A percentile compares a stretch with the other conserved stretches of the same genome.
Conservation (phyloP, 768 basidiomycete genomes). For the Leccinellum rugosiceps region DNA sequence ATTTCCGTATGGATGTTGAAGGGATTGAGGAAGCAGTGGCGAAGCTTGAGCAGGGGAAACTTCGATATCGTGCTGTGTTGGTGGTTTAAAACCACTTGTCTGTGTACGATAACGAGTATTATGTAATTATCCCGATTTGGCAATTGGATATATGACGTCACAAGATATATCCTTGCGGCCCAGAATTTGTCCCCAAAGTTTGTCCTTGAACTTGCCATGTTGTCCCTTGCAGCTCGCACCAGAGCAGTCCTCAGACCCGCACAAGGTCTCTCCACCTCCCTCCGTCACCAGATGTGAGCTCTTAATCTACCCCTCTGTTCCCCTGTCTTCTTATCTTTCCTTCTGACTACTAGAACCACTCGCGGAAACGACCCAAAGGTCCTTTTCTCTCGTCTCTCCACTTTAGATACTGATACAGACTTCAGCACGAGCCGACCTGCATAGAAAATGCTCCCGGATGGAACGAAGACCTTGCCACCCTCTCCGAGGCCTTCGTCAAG, state of each 20-base stretch:
- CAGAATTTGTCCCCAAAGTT: not conserved
- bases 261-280: not conserved
- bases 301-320: not conserved
- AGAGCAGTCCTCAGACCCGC: not conserved
- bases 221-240: slow-evolving; percentile 3
- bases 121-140: not conserved
- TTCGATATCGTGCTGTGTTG: slow-evolving; percentile 34
- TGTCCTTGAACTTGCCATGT: slow-evolving; percentile 9
- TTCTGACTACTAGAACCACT: slow-evolving; percentile 43
- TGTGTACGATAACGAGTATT: not conserved
- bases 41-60: slow-evolving; percentile 21
- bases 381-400: not conserved
- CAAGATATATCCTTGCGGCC: not conserved
- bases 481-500: slow-evolving; percentile 67
- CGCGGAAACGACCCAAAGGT: slow-evolving; percentile 60
- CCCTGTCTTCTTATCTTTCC: slow-evolving; percentile 3
- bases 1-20: slow-evolving; percentile 30
- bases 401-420: not conserved
- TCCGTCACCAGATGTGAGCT: slow-evolving; percentile 8
- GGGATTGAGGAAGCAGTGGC: slow-evolving; percentile 31
- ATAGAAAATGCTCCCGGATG: slow-evolving; percentile 62
- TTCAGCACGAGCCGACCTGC: slow-evolving; percentile 49
- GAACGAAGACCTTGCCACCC: slow-evolving; percentile 63
- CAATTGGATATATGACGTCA: slow-evolving; percentile 16
- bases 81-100: no score